These are phyloP conservation scores for Nannochloris sp. DNA, from an alignment of 139 green algal species.

Conservation along the genomic window DNA sequence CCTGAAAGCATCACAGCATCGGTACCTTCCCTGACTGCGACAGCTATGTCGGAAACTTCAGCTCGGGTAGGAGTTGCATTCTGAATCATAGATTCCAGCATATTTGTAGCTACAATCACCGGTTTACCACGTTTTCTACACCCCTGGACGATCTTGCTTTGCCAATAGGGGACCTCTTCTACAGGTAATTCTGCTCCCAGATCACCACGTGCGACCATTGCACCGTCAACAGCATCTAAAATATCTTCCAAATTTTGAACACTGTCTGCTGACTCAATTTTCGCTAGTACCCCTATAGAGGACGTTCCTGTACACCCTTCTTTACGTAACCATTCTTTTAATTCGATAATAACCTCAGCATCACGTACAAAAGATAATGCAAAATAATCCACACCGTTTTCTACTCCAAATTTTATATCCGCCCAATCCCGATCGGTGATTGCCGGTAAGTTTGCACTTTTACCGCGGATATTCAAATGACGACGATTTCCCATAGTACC, in stretches of 20 bases:
- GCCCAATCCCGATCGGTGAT: constrained; percentile 79
- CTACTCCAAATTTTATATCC: constrained; percentile 62
- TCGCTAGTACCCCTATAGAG: constrained; percentile 53
- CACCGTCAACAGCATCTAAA: constrained; percentile 69
- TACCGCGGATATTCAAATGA: constrained; percentile 79
- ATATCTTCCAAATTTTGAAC: constrained; percentile 67
- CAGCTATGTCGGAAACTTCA: constrained; percentile 68
- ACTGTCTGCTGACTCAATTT: constrained; percentile 71
- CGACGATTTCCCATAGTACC: constrained; percentile 53
- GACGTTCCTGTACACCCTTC: constrained; percentile 20
- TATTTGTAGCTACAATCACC: constrained; percentile 77
- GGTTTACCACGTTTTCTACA: constrained; percentile 65
- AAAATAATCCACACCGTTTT: constrained; percentile 70
- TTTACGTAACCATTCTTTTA: constrained; percentile 56
- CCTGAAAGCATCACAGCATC: constrained; percentile 71
- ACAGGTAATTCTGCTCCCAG: constrained; percentile 76
- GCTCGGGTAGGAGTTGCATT: constrained; percentile 67
- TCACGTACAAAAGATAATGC: constrained; percentile 70
- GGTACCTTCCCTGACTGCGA: constrained; percentile 57
- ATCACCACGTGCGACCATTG: constrained; percentile 77
- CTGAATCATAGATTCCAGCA: constrained; percentile 74
- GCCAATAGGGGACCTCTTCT: constrained; percentile 42
- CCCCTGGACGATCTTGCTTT: constrained; percentile 59
- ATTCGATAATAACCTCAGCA: constrained; percentile 60
- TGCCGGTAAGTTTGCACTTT: constrained; percentile 67